Evolutionary conservation across 176 grass and related monocot species (phyloP), one percentile per base, ranked within the genome.

Genomic region (Bolboschoenus planiculmis): DNA sequence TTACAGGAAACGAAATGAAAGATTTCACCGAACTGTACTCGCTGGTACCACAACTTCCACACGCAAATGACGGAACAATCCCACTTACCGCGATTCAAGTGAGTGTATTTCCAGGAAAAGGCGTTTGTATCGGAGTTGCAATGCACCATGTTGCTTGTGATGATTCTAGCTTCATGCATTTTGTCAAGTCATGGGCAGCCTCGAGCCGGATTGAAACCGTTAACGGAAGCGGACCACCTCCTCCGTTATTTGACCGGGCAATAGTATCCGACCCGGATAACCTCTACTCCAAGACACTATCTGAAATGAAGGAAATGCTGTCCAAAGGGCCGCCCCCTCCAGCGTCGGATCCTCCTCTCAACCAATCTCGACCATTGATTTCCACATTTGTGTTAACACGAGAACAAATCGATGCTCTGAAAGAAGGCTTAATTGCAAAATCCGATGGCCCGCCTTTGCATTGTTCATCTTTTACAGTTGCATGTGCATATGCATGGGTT

Each of bases 101-200:
- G 18, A 99, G 88, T 4, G 76, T 99, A 27, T 99, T 99, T 75
- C 35, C 96, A 3, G 27, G 57, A 2, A 84, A 65, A 15, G 96
- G 92, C 13, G 1, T 99, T 46, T 79, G 85, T 13, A 5, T 99
- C 36, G 96, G 96, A 50, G 70, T 99, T 13, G 87, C 92, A 7
- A 88, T 99, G 35, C 96, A 99, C 86, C 96, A 99, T 21, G 96
- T 93, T 6, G 92, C 87, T 33, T 95, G 96, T 16, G 96, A 99
- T 61, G 96, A 99, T 21, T 95, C 92, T 5, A 99, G 96, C 84
- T 99, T 86, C 85, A 91, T 86, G 84, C 92, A 99, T 81, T 99
- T 99, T 87, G 70, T 99, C 0, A 92, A 90, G 89, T 86, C 92
- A 2, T 93, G 91, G 91, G 90, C 94, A 5, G 85, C 39, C 1